Percentiles rank a stretch among this genome's conserved stretches.
phyloP scores from a whole-genome alignment of 805 yeast genomes.

The Ogataea paraovalis region DNA sequence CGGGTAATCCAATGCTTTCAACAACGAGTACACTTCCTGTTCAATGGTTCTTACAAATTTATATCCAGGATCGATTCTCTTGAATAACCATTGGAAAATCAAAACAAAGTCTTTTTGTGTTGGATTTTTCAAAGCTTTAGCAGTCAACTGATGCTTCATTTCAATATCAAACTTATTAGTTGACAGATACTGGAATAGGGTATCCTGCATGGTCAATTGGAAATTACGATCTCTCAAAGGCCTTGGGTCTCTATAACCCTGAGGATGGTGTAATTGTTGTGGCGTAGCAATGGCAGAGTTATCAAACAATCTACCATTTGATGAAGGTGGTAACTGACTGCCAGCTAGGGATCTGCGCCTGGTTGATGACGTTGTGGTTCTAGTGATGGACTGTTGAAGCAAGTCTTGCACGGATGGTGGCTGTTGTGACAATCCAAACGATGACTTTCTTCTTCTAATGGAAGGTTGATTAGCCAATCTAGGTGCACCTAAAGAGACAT shows the following conservation, averaged over 20 bases:
- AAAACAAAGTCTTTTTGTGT: conserved; percentile 82
- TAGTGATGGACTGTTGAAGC: conserved; percentile 25
- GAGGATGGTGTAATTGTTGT: conserved; percentile 3
- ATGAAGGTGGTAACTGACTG: conserved; percentile 16
- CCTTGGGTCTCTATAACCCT: conserved; percentile 51
- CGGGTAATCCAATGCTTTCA: conserved; percentile 71
- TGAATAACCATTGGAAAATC: conserved; percentile 77
- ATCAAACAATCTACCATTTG: conserved; percentile 20
- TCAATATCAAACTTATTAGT: conserved; percentile 69
- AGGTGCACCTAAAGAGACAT: conserved; percentile 30
- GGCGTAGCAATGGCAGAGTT: conserved; percentile 18
- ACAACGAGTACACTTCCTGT: conserved; percentile 64
- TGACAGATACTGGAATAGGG: conserved; percentile 60
- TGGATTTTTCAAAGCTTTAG: conserved; percentile 65
- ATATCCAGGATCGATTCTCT: conserved; percentile 75
- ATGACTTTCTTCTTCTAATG: conserved; percentile 23
- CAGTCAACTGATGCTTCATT: conserved; percentile 64
- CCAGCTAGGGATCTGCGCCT: conserved; percentile 14
- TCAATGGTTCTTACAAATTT: conserved; percentile 66
- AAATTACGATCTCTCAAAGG: conserved; percentile 72
- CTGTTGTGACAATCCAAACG: conserved; percentile 18
- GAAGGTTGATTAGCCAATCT: conserved; percentile 23
- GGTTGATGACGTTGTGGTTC: conserved; percentile 16
- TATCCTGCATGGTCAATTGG: conserved; percentile 62
- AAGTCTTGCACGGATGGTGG: conserved; percentile 22